A percentile compares a stretch with the other conserved stretches of the same genome.
Evolutionary conservation across 768 basidiomycete genomes (phyloP).

Genomic region (Tulasnella sp.): DNA sequence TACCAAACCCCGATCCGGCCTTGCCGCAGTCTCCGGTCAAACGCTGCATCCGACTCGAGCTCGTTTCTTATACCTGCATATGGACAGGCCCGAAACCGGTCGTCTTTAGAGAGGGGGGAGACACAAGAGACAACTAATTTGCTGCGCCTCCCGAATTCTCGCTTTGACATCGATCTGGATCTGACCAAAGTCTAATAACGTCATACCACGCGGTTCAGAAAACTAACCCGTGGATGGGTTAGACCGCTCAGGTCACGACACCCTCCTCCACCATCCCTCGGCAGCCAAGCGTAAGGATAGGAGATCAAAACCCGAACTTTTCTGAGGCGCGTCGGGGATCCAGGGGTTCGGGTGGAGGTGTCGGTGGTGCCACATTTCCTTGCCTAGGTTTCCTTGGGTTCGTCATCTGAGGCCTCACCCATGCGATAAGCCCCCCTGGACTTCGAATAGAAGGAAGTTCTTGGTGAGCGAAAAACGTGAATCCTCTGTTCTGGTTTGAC

Average conservation of each 20-base stretch:
- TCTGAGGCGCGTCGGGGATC: neutral
- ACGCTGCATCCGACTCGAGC: neutral
- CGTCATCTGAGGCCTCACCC: neutral
- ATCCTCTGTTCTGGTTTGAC: neutral
- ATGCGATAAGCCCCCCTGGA: neutral
- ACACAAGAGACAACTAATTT: too few species aligned
- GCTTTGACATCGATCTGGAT: neutral
- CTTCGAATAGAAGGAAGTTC: too few species aligned
- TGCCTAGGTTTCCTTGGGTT: neutral
- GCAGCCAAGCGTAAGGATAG: neutral
- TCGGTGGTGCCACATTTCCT: neutral
- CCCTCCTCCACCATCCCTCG: too few species aligned
- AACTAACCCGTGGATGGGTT: neutral
- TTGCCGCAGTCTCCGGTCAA: constrained; percentile 6
- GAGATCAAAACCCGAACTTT: neutral
- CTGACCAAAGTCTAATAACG: constrained; percentile 2
- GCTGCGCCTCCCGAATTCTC: too few species aligned
- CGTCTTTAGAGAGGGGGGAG: too few species aligned
- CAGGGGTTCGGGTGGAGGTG: neutral
- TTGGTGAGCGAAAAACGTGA: neutral
- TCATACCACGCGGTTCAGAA: neutral
- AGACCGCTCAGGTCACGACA: neutral
- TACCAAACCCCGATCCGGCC: neutral
- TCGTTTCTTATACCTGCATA: neutral
- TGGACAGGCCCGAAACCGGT: too few species aligned